Evolutionary conservation across 768 basidiomycete species (phyloP).

Genomic region (Psilocybe cyanescens): DNA sequence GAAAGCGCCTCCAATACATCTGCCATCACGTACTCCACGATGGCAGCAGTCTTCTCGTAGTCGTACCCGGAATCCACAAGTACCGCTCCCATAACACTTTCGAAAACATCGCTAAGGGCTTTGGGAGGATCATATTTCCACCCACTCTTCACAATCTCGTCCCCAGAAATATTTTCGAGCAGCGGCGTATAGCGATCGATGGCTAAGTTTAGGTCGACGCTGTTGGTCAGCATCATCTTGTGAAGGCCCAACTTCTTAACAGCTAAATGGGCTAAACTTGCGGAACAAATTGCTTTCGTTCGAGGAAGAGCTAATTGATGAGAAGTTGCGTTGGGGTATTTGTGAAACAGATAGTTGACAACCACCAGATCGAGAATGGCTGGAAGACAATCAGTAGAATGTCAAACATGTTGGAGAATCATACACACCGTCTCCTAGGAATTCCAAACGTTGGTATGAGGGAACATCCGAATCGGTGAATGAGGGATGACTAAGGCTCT

Average conservation of each 20-base stretch:
- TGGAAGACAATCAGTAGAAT: constrained; percentile 29
- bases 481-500: constrained; percentile 89
- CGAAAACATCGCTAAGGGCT: constrained; percentile 81
- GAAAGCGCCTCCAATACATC: constrained; percentile 66
- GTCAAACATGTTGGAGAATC: constrained; percentile 7
- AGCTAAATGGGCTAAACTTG: constrained; percentile 71
- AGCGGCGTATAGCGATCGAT: constrained; percentile 65
- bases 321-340: constrained; percentile 73
- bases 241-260: constrained; percentile 71
- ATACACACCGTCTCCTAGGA: constrained; percentile 83
- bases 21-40: constrained; percentile 67
- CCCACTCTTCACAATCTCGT: constrained; percentile 66
- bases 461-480: constrained; percentile 51
- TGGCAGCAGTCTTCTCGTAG: constrained; percentile 64
- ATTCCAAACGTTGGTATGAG: constrained; percentile 88
- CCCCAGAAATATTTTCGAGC: constrained; percentile 55
- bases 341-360: constrained; percentile 69
- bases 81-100: constrained; percentile 83
- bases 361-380: constrained; percentile 77
- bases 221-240: constrained; percentile 70
- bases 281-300: constrained; percentile 72
- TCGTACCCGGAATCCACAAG: constrained; percentile 81
- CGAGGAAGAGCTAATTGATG: constrained; percentile 77
- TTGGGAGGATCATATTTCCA: constrained; percentile 91
- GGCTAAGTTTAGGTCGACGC: constrained; percentile 65